Evolutionary conservation across 2,329 filamentous ascomycete genomes (phyloP), one percentile per base, ranked within the genome.

Genomic region (Boeremia exigua): DNA sequence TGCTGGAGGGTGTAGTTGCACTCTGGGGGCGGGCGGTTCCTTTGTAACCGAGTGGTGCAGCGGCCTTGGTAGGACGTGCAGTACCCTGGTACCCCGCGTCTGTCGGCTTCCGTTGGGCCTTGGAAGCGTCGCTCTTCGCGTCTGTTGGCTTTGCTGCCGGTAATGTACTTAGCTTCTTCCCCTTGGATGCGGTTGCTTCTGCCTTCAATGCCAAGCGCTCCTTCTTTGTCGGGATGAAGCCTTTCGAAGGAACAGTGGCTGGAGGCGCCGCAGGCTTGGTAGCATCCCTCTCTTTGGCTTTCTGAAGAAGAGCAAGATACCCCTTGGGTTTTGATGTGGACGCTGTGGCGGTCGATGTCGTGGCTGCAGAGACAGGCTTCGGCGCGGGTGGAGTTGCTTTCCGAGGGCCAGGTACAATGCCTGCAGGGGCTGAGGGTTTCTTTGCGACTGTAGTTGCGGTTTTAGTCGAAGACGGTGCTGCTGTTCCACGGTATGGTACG

Each of bases 261-360:
- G 86, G 86, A 51, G 88, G 88, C 23, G 88, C 81, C 50, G 85
- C 54, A 34, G 70, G 67, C 52, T 75, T 75, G 4, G 68, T 66
- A 14, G 75, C 65, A 78, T 79, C 80, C 52, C 79, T 87, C 58
- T 85, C 85, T 67, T 89, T 86, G 29, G 86, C 90, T 62, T 88
- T 83, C 51, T 88, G 88, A 76, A 93, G 82, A 56, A 92, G 88
- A 67, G 92, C 89, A 33, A 87, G 85, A 71, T 86, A 93, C 0
- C 88, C 90, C 2, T 89, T 90, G 74, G 91, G 91, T 1, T 86
- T 87, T 1, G 83, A 76, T 2, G 78, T 72, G 7, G 66, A 39
- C 8, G 63, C 49, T 34, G 73, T 51, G 12, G 66, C 10, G 69
- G 70, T 49, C 14, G 70, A 42, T 3, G 68, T 37, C n/a, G 69